Base-by-base conservation (phyloP, 2,329 filamentous ascomycete genomes). In the Alternaria arbusti region DNA sequence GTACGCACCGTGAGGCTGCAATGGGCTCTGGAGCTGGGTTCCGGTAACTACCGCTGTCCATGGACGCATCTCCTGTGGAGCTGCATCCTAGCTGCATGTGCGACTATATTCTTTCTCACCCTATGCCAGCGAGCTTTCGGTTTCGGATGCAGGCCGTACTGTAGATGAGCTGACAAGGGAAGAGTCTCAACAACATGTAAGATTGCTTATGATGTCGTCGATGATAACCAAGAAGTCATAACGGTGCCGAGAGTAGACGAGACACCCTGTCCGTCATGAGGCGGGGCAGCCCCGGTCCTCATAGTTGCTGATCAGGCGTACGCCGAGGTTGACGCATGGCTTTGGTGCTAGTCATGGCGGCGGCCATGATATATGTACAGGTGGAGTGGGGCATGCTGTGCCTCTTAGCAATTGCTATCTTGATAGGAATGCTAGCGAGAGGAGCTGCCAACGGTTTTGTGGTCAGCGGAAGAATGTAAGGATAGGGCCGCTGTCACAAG, bases 401-500 rank as follows among this genome's bases (percentile, higher is more conserved):
- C 45, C 56, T 52, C 46, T 51, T 58, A 44, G 23, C 45, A 51
- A 51, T 36, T 30, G 20, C 3, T 46, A 28, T 52, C 36, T n/a
- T 23, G 26, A 40, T 23, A 46, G 30, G n/a, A 26, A 22, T 54
- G 32, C 22, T 55, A 51, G 56, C 44, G 22, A 50, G 54, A 52
- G 17, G 15, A 32, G 40, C 26, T 32, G 49, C 23, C 22, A 50
- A 63, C 30, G 32, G 50, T 30, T 52, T 49, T 36, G 44, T 59
- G 57, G 55, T 26, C 32, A 43, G 36, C 32, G 50, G 50, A 59
- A 36, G 56, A 15, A 23, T 55, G 17, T 45, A 59, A 58, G 50
- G 60, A 49, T 54, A 55, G 56, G 32, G 50, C 56, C 60, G 60
- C 60, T 63, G 50, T 63, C 50, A 59, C 56, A 59, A 59, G 56